Conservation (phyloP, 805 yeast genomes). For the Wickerhamomyces alni region DNA sequence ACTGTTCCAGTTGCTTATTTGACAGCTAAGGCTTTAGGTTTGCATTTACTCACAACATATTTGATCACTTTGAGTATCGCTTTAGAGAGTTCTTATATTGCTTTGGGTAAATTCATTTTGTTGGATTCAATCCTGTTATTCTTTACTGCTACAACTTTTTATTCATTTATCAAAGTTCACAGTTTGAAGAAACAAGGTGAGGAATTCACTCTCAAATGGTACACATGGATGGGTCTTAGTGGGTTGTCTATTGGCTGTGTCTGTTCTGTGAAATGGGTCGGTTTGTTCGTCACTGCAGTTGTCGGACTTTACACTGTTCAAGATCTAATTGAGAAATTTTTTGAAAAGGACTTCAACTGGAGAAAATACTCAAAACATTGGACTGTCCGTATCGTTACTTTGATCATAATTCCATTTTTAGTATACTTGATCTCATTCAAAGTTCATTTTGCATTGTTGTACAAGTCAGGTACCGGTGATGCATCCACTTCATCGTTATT, state of each 20-base stretch:
- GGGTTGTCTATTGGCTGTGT: slow-evolving; percentile 78
- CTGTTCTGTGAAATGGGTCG: slow-evolving; percentile 84
- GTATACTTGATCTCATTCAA: slow-evolving; percentile 73
- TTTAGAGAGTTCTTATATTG: slow-evolving; percentile 63
- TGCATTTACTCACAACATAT: slow-evolving; percentile 46
- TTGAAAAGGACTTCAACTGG: slow-evolving; percentile 24
- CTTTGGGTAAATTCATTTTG: slow-evolving; percentile 67
- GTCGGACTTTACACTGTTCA: slow-evolving; percentile 54
- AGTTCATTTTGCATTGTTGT: slow-evolving; percentile 70
- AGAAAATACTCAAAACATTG: slow-evolving; percentile 55
- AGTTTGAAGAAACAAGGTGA: slow-evolving; percentile 30
- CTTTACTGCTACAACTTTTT: slow-evolving; percentile 67
- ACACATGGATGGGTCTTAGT: slow-evolving; percentile 50
- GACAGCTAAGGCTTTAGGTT: slow-evolving; percentile 56
- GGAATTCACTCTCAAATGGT: slow-evolving; percentile 37
- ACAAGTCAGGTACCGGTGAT: slow-evolving; percentile 88
- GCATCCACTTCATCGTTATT: slow-evolving; percentile 84
- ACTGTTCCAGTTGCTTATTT: slow-evolving; percentile 68
- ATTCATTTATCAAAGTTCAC: slow-evolving; percentile 52
- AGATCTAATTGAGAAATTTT: slow-evolving; percentile 43
- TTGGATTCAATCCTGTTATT: slow-evolving; percentile 72
- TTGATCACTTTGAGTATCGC: slow-evolving; percentile 57
- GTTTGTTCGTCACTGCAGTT: slow-evolving; percentile 56
- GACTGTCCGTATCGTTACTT: slow-evolving; percentile 54
- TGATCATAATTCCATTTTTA: slow-evolving; percentile 66